Conservation (phyloP, 2,329 filamentous ascomycete species). For the Cordyceps javanica region DNA sequence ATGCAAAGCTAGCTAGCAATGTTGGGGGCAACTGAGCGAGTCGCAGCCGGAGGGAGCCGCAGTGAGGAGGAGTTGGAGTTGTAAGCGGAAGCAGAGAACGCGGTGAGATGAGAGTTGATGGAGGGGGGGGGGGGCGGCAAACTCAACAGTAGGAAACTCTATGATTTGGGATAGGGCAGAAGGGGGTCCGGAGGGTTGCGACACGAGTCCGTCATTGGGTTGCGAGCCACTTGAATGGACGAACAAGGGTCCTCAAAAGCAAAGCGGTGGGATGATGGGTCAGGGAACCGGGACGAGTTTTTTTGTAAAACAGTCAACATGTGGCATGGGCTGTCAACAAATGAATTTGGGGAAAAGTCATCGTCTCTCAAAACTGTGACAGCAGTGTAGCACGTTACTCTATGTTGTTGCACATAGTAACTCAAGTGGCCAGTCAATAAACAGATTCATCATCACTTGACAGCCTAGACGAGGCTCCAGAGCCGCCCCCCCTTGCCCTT, state of each 20-base stretch:
- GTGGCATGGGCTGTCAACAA: neutral
- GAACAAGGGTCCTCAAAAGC: neutral
- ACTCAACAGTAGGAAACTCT: neutral
- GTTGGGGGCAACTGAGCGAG: neutral
- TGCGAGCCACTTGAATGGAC: neutral
- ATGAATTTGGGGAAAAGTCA: too few relatives aligned
- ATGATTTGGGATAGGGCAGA: neutral
- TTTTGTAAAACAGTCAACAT: neutral
- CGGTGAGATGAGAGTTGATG: neutral
- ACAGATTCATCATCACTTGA: neutral
- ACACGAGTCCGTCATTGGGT: neutral
- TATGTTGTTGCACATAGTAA: neutral
- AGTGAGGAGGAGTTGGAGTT: neutral
- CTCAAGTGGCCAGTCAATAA: neutral
- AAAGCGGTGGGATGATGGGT: neutral
- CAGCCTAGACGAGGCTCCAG: neutral
- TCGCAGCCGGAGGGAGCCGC: neutral
- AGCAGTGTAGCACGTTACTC: neutral
- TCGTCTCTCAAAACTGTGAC: neutral
- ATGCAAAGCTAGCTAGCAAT: neutral
- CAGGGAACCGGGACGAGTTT: neutral
- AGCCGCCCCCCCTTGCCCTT: neutral
- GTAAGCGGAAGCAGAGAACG: neutral
- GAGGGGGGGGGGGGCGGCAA: neutral
- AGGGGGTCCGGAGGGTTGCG: neutral